Conservation (phyloP, 352 stramenopile species). For the Phytopythium boreale region DNA sequence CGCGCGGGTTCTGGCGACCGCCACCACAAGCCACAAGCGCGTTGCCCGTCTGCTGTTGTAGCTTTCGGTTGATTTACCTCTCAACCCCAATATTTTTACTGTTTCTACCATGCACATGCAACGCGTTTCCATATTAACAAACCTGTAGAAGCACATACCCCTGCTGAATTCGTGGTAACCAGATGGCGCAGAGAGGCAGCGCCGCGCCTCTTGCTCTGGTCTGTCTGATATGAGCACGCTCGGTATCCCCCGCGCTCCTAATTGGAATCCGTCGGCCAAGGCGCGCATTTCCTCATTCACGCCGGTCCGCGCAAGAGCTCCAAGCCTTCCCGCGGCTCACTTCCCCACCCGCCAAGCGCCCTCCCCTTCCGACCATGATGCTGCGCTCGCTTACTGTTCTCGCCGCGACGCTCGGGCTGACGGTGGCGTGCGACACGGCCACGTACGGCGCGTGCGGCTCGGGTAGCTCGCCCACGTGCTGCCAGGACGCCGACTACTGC, state of each 20-base stretch:
- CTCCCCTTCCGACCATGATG: background rate
- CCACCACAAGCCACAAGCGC: background rate
- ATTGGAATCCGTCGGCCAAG: no score
- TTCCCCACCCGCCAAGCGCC: background rate
- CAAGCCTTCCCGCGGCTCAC: background rate
- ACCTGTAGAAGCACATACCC: background rate
- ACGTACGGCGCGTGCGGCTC: slow-evolving; percentile 22
- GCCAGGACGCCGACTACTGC: slow-evolving; percentile 31
- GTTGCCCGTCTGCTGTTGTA: background rate
- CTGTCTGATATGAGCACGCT: background rate
- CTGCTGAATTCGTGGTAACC: background rate
- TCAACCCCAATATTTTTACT: background rate
- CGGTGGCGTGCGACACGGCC: slow-evolving; percentile 9
- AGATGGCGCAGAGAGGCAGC: background rate
- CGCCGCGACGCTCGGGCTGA: slow-evolving; percentile 2
- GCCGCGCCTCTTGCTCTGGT: background rate
- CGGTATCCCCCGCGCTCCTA: no score
- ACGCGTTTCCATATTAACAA: background rate
- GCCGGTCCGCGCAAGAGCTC: no score
- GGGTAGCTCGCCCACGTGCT: slow-evolving; percentile 25
- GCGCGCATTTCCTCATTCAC: no score
- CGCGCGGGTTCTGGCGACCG: background rate
- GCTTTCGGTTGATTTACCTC: background rate
- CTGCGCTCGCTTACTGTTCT: slow-evolving; percentile 2
- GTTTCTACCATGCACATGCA: background rate